phyloP scores from a whole-genome alignment of 768 basidiomycete genomes.

The Lactarius deliciosus region DNA sequence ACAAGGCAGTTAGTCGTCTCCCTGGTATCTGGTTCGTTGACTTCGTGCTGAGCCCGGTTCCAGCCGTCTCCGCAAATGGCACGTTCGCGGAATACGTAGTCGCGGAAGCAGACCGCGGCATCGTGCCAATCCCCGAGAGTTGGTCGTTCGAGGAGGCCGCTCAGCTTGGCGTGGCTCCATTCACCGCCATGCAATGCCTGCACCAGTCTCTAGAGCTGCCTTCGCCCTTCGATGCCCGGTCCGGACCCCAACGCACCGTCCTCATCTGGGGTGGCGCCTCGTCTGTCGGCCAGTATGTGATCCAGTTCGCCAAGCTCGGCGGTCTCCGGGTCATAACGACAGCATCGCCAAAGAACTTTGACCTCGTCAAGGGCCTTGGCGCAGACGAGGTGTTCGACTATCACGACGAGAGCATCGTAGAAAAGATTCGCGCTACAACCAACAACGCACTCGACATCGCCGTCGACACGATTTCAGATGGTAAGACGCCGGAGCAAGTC shows the following conservation, averaged over 20 bases:
- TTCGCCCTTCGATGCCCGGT: conserved; percentile 7
- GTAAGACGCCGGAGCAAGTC: conserved; percentile 18
- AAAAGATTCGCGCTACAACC: conserved; percentile 33
- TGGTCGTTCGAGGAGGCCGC: conserved; percentile 29
- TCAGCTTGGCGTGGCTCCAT: conserved; percentile 22
- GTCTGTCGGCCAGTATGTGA: conserved; percentile 39
- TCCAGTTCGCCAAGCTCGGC: conserved; percentile 36
- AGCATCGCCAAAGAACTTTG: conserved; percentile 39
- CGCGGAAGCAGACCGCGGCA: conserved; percentile 11
- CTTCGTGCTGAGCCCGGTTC: neutral
- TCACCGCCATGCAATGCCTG: conserved; percentile 27
- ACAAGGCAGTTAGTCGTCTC: conserved; percentile 7
- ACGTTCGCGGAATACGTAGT: conserved; percentile 23
- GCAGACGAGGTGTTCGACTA: conserved; percentile 40
- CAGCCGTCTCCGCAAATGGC: conserved; percentile 13
- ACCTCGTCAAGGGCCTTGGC: conserved; percentile 38
- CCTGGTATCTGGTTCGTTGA: neutral
- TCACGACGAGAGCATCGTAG: conserved; percentile 31
- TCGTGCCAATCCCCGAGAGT: conserved; percentile 18
- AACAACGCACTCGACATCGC: conserved; percentile 27
- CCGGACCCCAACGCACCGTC: neutral
- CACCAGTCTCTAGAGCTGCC: conserved; percentile 24
- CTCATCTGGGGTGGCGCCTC: conserved; percentile 32
- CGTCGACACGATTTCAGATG: conserved; percentile 30
- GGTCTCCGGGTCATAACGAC: conserved; percentile 40